Evolutionary conservation across 164 flowering plant species (phyloP), one percentile per base, ranked within the genome.

Genomic region (Stephania cephalantha): DNA sequence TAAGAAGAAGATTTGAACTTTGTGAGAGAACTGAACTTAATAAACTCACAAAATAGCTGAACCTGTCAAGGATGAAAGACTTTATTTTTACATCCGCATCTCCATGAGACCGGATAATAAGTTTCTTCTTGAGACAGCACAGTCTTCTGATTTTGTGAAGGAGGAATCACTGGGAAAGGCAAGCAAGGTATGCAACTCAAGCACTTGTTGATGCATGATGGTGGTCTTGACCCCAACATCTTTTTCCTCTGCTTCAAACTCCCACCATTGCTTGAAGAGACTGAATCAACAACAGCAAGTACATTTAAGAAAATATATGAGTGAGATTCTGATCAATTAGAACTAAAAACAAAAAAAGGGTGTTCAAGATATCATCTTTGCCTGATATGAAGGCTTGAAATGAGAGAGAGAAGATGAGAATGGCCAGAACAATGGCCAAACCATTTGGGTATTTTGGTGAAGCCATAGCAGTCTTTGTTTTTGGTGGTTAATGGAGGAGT

Each of bases 191-290:
- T 87, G 85, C 97, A 93, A 73, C 76, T 87, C 63, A 79, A 81
- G 84, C 97, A 93, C 85, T 83, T 91, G 87, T 91, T 85, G 61
- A 81, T 82, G 79, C 94, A 91, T 0, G 61, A 72, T 6, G 97
- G 97, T 18, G 97, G 97, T 80, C 85, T 87, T 84, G 97, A 93
- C 46, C 97, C 97, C 86, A 90, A 68, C 68, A 85, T 79, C 85
- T 76, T 79, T 75, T 87, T 82, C 72, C 77, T 82, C 20, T 77
- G 75, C 80, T 73, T 52, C 71, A 83, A 63, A 29, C 64, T 29
- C 73, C 71, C 77, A 7, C 67, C 69, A 30, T 58, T 2, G 15
- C 78, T 73, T 64, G 76, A 68, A 50, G 52, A 12, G 50, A 6
- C 55, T 20, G 53, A 64, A 61, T 80, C 83, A 67, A 44, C 82